Base-by-base conservation (phyloP, 2,329 filamentous ascomycete genomes). In the Trichophaea hybrida region DNA sequence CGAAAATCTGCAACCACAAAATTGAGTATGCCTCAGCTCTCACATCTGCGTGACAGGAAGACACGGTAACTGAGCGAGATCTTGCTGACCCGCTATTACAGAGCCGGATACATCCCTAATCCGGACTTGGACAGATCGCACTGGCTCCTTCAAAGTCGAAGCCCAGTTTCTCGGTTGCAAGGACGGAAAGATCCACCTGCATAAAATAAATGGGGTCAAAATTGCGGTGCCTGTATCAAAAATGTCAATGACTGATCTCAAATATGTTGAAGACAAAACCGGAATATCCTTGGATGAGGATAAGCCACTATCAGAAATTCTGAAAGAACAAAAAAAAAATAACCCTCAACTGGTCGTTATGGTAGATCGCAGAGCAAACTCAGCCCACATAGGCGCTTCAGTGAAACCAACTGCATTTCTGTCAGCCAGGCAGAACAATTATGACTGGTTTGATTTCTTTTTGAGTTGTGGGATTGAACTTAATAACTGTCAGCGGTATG, bases 361-460 rank as follows among this genome's bases (percentile, higher is more conserved):
- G 59, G 68, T 65, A 44, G 61, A 70, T 57, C 60, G 58, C 50
- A 32, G 49, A 40, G 35, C 50, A n/a, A 32, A 35, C 24, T 24
- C 51, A 24, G 44, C 53, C 44, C 55, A 55, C 6, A 37, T 72
- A 73, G 44, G 75, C 79, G 6, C 84, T 84, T 10, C 83, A 80
- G n/a, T 78, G 78, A 1, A 75, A 88, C 35, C 78, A 85, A 13
- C 52, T 24, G 15, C 33, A 10, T 34, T 60, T 33, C 24, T 40
- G 35, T 35, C 61, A 8, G 50, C 52, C 65, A 74, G 76, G 51
- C 50, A 34, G 8, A 34, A 8, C n/a, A 84, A 93, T 52, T 94
- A 97, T 71, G 93, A 98, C 71, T 98, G 93, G 93, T 98, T 98
- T 69, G 89, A 96, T 70, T 97, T 98, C 75, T 98, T 98, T 77